Conservation (phyloP, 1,139 yeast genomes). For the Geotrichum reessii region DNA sequence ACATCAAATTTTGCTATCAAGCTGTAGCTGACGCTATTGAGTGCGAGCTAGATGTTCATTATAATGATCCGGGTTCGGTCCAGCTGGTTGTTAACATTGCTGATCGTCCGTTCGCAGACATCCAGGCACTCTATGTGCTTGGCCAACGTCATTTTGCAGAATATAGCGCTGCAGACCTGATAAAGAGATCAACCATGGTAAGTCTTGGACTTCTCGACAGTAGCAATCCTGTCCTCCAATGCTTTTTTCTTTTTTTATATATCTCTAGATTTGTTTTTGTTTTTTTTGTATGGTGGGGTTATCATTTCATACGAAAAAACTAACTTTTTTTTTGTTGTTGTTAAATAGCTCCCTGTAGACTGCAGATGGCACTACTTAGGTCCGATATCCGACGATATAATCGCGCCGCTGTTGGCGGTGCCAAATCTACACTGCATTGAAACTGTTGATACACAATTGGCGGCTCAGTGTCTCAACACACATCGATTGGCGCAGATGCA, state of each 20-base stretch:
- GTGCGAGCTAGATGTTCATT: conserved; percentile 12
- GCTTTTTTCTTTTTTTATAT: neutral
- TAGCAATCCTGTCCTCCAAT: neutral
- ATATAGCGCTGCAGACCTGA: conserved; percentile 90
- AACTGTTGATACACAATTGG: conserved; percentile 75
- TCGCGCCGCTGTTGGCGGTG: conserved; percentile 74
- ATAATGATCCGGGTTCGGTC: conserved; percentile 11
- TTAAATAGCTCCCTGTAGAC: conserved; percentile 61
- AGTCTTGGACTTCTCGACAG: neutral
- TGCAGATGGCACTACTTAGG: conserved; percentile 97
- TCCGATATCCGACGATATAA: conserved; percentile 75
- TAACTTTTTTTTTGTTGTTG: neutral
- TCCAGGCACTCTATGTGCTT: conserved; percentile 64
- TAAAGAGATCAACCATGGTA: conserved; percentile 51
- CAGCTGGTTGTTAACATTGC: conserved; percentile 73
- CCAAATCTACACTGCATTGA: conserved; percentile 76
- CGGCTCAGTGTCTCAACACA: conserved; percentile 72
- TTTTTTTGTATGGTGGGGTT: neutral
- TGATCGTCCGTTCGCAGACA: conserved; percentile 80
- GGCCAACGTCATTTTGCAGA: conserved; percentile 96
- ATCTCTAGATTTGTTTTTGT: neutral
- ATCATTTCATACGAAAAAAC: too few species aligned
- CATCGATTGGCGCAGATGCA: neutral
- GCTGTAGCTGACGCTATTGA: conserved; percentile 12
- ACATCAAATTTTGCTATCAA: conserved; percentile 9